Base-by-base conservation (phyloP, 768 basidiomycete genomes). In the Gymnopilus dilepis region DNA sequence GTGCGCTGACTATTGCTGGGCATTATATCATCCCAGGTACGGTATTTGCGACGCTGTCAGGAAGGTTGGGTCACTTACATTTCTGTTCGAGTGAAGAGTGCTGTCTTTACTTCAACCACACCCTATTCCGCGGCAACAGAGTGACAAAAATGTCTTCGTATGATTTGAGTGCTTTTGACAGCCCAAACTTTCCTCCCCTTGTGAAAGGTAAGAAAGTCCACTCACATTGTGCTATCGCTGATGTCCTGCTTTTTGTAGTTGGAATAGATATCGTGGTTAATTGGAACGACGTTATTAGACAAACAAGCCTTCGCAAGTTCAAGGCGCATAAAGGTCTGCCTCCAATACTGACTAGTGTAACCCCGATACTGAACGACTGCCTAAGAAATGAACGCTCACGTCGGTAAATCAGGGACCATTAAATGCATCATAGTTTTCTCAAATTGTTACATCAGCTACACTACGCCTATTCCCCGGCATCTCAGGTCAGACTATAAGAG, bases 391-490 rank as follows among this genome's bases (percentile, higher is more conserved):
- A 90, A 83, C 59, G 84, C 91, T 0, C 83, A 94, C 65, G 95
- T 97, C 37, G 91, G 93, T 87, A 65, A 66, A 87, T 76, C 3
- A 7, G 13, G 8, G 2, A n/a, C n/a, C 17, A 33, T 22, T 21
- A 22, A n/a, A 13, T 15, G 34, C 28, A n/a, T 33, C 34, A 31
- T 26, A 24, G 43, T 22, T 21, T 37, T 13, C 58, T 33, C 17
- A 17, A 22, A 51, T 64, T 31, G 41, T 62, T 13, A 30, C 61
- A 15, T 43, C 47, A 93, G 93, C 91, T 12, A 90, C 88, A 22
- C 76, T 95, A 30, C 90, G 94, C 22, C 78, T 97, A 2, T 97
- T 95, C 67, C 94, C 94, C 4, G 95, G 95, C 19, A 94, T 97
- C 62, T 87, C 90, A 13, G 82, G 85, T 0, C 78, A 84, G 9